phyloP scores from a whole-genome alignment of 2,329 filamentous ascomycete genomes.

The Ophiosphaerella korrae region DNA sequence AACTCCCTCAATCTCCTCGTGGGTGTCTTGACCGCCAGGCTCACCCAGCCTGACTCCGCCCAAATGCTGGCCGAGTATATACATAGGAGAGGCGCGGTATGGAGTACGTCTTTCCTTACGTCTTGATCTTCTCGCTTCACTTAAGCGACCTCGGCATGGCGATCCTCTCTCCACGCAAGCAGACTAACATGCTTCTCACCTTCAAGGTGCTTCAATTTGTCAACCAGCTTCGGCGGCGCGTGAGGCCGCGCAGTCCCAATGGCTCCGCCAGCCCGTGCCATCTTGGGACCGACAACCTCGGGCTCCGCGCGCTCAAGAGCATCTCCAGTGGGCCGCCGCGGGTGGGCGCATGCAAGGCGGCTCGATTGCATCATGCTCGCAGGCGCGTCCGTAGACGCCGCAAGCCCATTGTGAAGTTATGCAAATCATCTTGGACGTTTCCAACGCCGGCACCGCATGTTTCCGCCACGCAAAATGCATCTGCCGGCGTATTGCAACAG shows the following conservation, averaged over 20 bases:
- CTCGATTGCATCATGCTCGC: slow-evolving; percentile 25
- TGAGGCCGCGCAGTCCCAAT: slow-evolving; percentile 36
- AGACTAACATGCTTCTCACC: slow-evolving; percentile 42
- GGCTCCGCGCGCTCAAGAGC: slow-evolving; percentile 32
- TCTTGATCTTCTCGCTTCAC: slow-evolving; percentile 17
- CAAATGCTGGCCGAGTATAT: slow-evolving; percentile 28
- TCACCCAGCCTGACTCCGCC: slow-evolving; percentile 33
- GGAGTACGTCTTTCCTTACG: slow-evolving; percentile 31
- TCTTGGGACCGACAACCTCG: slow-evolving; percentile 30
- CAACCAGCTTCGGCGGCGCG: slow-evolving; percentile 45
- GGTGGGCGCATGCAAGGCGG: slow-evolving; percentile 25
- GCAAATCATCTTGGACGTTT: slow-evolving; percentile 26
- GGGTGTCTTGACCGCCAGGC: slow-evolving; percentile 29
- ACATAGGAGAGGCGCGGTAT: slow-evolving; percentile 20
- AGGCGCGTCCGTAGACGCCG: slow-evolving; percentile 33
- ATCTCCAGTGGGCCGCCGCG: slow-evolving; percentile 34
- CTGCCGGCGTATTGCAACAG: slow-evolving; percentile 44
- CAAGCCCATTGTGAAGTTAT: slow-evolving; percentile 18
- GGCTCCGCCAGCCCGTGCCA: slow-evolving; percentile 22
- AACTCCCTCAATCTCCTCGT: slow-evolving; percentile 19
- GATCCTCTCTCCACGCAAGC: slow-evolving; percentile 28
- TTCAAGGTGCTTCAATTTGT: slow-evolving; percentile 48
- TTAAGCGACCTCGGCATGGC: slow-evolving; percentile 34
- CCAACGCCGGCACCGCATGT: slow-evolving; percentile 25
- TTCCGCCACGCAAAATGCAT: slow-evolving; percentile 36